Percentiles rank a stretch among this genome's conserved stretches.
Evolutionary conservation across 345 rosid genomes (phyloP).

Genomic region (Gossypium thurberi): DNA sequence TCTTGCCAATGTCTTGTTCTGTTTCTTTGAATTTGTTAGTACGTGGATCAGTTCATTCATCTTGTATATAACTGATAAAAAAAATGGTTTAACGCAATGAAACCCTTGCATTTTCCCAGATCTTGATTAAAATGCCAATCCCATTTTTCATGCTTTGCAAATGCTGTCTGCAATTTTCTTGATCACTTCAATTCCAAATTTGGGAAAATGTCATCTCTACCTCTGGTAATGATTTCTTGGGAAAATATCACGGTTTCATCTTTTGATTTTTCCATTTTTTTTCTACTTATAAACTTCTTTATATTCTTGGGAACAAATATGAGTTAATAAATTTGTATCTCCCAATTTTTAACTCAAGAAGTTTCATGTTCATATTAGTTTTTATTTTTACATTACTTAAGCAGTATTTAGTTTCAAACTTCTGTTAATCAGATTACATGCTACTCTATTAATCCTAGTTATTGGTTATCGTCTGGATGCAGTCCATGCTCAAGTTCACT

Average conservation of each 20-base stretch:
- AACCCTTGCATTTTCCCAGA: not conserved
- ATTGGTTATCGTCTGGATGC: not conserved
- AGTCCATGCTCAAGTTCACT: not conserved
- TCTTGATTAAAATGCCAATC: not conserved
- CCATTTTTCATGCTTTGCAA: not conserved
- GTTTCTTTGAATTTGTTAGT: not conserved
- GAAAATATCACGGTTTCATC: not conserved
- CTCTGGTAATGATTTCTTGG: not conserved
- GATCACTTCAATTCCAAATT: not conserved
- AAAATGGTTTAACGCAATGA: not conserved
- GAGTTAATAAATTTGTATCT: not conserved
- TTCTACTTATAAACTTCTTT: not conserved
- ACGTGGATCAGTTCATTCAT: not conserved
- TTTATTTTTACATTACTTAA: not conserved
- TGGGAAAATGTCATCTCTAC: not conserved
- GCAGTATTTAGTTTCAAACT: not conserved
- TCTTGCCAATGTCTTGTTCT: not conserved
- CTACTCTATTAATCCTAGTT: not conserved
- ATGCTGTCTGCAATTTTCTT: not conserved
- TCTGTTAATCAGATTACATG: not conserved
- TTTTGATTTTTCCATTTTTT: not conserved
- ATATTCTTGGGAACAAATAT: not conserved
- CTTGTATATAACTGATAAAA: not conserved
- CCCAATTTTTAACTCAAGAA: not conserved
- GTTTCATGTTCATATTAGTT: not conserved